Percentiles rank a stretch among this genome's conserved stretches.
Evolutionary conservation across 2,329 filamentous ascomycete species (phyloP).

Genomic region (Ceratocystis cubensis): DNA sequence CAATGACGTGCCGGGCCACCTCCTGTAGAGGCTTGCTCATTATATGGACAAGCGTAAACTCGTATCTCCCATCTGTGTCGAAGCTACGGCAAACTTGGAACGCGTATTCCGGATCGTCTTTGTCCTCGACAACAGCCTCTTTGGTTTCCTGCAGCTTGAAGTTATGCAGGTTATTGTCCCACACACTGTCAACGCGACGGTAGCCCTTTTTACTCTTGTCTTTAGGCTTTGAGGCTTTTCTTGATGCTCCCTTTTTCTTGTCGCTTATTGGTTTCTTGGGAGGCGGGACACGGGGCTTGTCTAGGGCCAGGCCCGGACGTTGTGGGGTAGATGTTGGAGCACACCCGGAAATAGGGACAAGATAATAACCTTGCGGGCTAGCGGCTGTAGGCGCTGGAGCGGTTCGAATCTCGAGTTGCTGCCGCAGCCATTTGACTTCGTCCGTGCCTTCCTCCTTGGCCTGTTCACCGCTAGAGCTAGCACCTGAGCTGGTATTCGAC

Average conservation of each 20-base stretch:
- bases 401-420: neutral
- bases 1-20: conserved; percentile 36
- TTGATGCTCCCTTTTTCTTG: neutral
- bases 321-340: no score
- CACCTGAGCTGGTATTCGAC: neutral
- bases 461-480: neutral
- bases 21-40: conserved; percentile 70
- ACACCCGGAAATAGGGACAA: no score
- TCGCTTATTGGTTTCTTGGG: no score
- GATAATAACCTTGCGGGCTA: no score
- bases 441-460: no score
- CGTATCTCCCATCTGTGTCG: conserved; percentile 56
- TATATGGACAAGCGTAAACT: conserved; percentile 62
- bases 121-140: conserved; percentile 33
- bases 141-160: conserved; percentile 45
- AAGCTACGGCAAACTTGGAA: neutral
- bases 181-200: conserved; percentile 40
- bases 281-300: no score
- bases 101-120: neutral
- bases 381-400: no score
- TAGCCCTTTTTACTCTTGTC: conserved; percentile 26
- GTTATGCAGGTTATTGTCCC: conserved; percentile 39
- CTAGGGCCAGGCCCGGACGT: no score
- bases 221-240: neutral
- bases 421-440: neutral